Evolutionary conservation across 2,329 filamentous ascomycete genomes (phyloP).

Genomic region (Talaromyces funiculosus): DNA sequence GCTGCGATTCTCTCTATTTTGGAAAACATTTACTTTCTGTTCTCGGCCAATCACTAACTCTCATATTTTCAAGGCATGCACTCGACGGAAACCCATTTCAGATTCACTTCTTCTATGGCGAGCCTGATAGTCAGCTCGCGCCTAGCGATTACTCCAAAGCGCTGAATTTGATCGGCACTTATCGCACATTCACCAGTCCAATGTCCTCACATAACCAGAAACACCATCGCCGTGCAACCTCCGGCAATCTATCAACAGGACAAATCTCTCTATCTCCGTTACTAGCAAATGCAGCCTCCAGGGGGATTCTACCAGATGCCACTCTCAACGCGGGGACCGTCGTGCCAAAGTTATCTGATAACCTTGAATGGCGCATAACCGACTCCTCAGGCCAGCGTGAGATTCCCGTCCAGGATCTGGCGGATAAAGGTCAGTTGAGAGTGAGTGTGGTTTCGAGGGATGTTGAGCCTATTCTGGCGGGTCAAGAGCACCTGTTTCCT

Average conservation of each 20-base stretch:
- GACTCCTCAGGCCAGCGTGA: conserved; percentile 8
- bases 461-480: conserved; percentile 15
- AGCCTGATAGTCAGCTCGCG: conserved; percentile 17
- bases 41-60: not conserved
- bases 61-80: conserved; percentile 28
- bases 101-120: conserved; percentile 65
- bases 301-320: conserved; percentile 11
- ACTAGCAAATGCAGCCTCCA: conserved; percentile 13
- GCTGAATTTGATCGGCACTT: conserved; percentile 56
- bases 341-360: conserved; percentile 16
- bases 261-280: conserved; percentile 19
- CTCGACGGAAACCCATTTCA: conserved; percentile 55
- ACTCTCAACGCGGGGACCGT: conserved; percentile 13
- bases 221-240: not conserved
- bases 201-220: not conserved
- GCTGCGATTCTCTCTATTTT: not conserved
- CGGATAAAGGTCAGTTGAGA: conserved; percentile 14
- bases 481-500: conserved; percentile 14
- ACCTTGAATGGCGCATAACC: conserved; percentile 20
- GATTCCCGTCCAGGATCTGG: conserved; percentile 16
- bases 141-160: conserved; percentile 43
- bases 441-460: conserved; percentile 17
- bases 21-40: not conserved
- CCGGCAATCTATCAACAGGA: conserved; percentile 4
- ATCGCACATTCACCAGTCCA: conserved; percentile 47